Percentiles rank a stretch among this genome's conserved stretches.
Conservation (phyloP, 805 yeast species). For the Candida pseudoglaebosa region DNA sequence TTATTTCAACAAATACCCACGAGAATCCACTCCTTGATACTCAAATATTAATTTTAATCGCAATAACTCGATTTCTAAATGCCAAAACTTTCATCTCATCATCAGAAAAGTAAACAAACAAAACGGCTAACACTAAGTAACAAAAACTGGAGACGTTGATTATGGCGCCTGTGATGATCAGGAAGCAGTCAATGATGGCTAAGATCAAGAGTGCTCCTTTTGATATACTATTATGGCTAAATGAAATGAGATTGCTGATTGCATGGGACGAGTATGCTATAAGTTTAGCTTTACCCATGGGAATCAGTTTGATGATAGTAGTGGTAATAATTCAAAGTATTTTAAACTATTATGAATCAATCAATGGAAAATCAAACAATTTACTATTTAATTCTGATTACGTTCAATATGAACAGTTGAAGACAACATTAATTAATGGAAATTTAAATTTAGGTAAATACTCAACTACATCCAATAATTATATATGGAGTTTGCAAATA, state of each 20-base stretch:
- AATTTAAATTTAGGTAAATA: not conserved
- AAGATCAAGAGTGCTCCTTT: conserved; percentile 33
- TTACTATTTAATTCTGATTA: conserved; percentile 32
- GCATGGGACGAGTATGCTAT: conserved; percentile 39
- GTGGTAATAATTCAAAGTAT: conserved; percentile 11
- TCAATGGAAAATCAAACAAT: conserved; percentile 26
- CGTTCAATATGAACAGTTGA: conserved; percentile 29
- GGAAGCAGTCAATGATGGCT: conserved; percentile 27
- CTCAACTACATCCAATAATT: not conserved
- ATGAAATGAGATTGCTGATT: conserved; percentile 34
- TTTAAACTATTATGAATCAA: conserved; percentile 20
- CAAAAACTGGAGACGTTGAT: not conserved
- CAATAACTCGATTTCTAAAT: not conserved
- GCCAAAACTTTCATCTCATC: not conserved
- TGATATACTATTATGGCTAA: conserved; percentile 31
- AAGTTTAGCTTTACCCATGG: conserved; percentile 29
- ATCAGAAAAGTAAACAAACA: not conserved
- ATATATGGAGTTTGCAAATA: conserved; percentile 6
- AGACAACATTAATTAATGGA: conserved; percentile 5
- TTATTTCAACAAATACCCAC: no score
- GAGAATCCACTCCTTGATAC: no score
- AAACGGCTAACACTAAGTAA: no score
- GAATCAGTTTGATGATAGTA: conserved; percentile 17
- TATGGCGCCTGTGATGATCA: conserved; percentile 10
- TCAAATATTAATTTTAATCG: no score